Base-by-base conservation (phyloP, 1,284 basidiomycete genomes). In the Inonotus hispidus region DNA sequence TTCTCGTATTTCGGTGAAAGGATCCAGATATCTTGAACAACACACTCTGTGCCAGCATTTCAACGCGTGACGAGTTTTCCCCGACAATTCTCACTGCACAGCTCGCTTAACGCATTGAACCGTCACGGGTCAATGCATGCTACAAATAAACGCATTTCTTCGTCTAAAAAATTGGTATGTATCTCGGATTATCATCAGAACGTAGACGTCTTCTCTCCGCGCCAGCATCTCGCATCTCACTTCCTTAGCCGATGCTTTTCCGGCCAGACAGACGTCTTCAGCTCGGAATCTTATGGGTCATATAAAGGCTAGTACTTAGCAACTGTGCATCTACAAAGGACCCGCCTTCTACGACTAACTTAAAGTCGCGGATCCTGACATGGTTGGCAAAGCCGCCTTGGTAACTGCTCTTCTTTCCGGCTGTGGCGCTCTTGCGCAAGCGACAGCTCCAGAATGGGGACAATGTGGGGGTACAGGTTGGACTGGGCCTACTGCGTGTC, bases 391-490 rank as follows among this genome's bases (percentile, higher is more conserved):
- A 57, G 7, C 58, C 37, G 47, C 32, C n/a, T 61, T 63, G 53
- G 54, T 66, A 46, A 58, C 64, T 23, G 60, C 66, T 35, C 56
- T 69, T 16, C 43, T 65, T 38, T 58, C 65, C 25, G 64, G 63
- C 3, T 58, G 64, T 29, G 64, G 63, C 4, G 68, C 60, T 29
- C 27, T 63, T 21, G 69, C 69, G 3, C 71, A 72, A 62, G 47
- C 66, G 11, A 67, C 71, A 8, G 68, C 71, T 3, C 64, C 68
- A 2, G 63, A 71, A 58, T 72, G 67, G 56, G 71, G 71, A 21
- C 71, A 79, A 75, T 80, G 77, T 61, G 78, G 77, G 58, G 79
- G 79, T 19, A 72, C 66, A 52, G 77, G 79, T 4, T 84, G 80
- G 80, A 74, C 75, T 7, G 82, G 82, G 13, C 68, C 81, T 2